Evolutionary conservation across 257 asterid species (phyloP).

Genomic region (Scutellaria minor): DNA sequence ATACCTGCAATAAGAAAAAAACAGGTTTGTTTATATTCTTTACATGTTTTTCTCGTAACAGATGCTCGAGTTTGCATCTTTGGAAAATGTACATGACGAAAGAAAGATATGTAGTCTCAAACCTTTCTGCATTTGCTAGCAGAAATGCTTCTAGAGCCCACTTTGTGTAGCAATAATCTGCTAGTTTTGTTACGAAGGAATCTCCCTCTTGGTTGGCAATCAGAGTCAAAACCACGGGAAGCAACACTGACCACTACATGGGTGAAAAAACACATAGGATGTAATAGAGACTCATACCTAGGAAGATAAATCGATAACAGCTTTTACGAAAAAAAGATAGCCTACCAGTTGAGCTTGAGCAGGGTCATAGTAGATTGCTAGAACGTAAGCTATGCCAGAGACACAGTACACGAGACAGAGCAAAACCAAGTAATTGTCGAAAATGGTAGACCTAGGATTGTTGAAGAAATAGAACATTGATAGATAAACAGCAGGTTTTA

Average conservation of each 20-base stretch:
- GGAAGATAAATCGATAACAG: conserved; percentile 4
- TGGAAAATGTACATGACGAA: too few species aligned
- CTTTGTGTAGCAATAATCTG: conserved; percentile 61
- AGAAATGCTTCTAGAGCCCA: conserved; percentile 73
- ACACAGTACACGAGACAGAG: conserved; percentile 92
- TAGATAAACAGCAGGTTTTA: conserved; percentile 90
- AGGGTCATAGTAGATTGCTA: conserved; percentile 88
- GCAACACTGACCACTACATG: conserved; percentile 67
- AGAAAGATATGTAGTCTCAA: not conserved
- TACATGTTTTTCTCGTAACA: too few species aligned
- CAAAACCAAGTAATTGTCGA: conserved; percentile 75
- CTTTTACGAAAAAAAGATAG: conserved; percentile 15
- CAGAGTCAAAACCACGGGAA: conserved; percentile 69
- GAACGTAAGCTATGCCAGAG: conserved; percentile 90
- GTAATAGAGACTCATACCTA: not conserved
- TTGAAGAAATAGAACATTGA: conserved; percentile 99
- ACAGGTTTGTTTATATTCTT: not conserved
- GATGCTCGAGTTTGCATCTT: too few species aligned
- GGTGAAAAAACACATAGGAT: not conserved
- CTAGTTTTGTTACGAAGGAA: conserved; percentile 38
- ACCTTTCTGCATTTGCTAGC: conserved; percentile 67
- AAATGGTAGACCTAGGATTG: conserved; percentile 86
- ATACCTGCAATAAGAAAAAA: conserved; percentile 56
- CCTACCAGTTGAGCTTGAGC: conserved; percentile 92
- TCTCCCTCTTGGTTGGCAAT: conserved; percentile 67